Percentiles rank a stretch among this genome's conserved stretches.
phyloP scores from a whole-genome alignment of 1,139 yeast species.

The Magnusiomyces tetraspermus region DNA sequence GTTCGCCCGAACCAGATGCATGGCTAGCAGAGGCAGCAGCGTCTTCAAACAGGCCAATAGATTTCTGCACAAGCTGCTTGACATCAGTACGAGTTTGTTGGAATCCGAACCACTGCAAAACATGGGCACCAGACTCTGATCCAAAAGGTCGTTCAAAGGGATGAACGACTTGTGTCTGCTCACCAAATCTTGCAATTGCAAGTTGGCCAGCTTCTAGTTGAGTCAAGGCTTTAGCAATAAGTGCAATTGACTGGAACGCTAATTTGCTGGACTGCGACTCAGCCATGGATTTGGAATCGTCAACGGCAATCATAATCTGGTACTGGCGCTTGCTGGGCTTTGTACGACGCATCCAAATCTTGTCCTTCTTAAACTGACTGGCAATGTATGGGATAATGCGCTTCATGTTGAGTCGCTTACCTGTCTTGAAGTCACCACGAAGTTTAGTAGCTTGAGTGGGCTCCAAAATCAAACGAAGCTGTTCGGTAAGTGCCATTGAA shows the following conservation, averaged over 20 bases:
- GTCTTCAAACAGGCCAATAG: constrained; percentile 64
- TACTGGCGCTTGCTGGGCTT: constrained; percentile 96
- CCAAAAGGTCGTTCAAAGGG: constrained; percentile 81
- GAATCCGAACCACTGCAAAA: constrained; percentile 86
- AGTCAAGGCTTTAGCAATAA: constrained; percentile 87
- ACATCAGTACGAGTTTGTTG: constrained; percentile 84
- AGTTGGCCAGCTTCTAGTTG: constrained; percentile 92
- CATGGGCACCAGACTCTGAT: constrained; percentile 71
- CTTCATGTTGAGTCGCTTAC: constrained; percentile 94
- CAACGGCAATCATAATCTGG: constrained; percentile 95
- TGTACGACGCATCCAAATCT: constrained; percentile 96
- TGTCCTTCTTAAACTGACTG: constrained; percentile 92
- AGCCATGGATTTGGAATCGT: constrained; percentile 95
- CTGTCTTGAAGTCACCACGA: constrained; percentile 93
- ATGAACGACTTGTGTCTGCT: constrained; percentile 73
- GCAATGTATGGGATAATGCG: constrained; percentile 97
- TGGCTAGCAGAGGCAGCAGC: constrained; percentile 36
- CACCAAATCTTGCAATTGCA: constrained; percentile 87
- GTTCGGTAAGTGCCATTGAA: constrained; percentile 84
- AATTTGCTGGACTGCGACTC: constrained; percentile 83
- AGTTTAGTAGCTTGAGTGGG: constrained; percentile 93
- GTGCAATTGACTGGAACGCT: constrained; percentile 90
- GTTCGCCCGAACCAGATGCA: constrained; percentile 37
- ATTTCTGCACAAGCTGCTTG: constrained; percentile 56
- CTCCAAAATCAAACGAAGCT: constrained; percentile 80